Evolutionary conservation across 2,329 filamentous ascomycete genomes (phyloP).

Genomic region (Helminthosporium solani): DNA sequence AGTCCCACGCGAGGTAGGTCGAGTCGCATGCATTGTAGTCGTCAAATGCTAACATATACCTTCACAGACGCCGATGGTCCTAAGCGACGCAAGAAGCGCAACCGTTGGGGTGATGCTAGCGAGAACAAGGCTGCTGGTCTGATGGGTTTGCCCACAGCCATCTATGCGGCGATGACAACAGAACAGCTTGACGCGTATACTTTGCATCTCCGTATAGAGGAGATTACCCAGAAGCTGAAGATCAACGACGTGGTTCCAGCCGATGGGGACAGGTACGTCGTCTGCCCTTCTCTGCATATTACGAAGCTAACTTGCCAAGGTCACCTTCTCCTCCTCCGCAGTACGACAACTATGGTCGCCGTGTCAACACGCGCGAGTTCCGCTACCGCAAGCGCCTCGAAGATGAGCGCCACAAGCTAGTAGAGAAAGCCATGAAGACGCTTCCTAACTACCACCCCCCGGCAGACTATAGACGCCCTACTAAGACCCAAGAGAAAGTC

Average conservation of each 20-base stretch:
- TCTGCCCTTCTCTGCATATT: slow-evolving; percentile 4
- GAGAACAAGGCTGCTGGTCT: slow-evolving; percentile 98
- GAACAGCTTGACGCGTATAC: slow-evolving; percentile 98
- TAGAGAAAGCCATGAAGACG: slow-evolving; percentile 99
- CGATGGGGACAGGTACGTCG: slow-evolving; percentile 84
- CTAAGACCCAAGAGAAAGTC: slow-evolving; percentile 99
- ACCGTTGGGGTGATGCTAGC: slow-evolving; percentile 94
- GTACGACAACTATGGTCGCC: slow-evolving; percentile 98
- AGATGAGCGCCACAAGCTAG: slow-evolving; percentile 97
- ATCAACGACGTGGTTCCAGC: slow-evolving; percentile 98
- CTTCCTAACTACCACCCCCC: slow-evolving; percentile 99
- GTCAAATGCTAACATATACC: slow-evolving; percentile 13
- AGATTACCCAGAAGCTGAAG: slow-evolving; percentile 98
- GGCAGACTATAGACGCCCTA: slow-evolving; percentile 96
- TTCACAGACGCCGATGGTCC: slow-evolving; percentile 63
- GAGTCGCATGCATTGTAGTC: background rate
- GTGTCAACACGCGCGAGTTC: slow-evolving; percentile 98
- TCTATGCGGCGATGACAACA: slow-evolving; percentile 95
- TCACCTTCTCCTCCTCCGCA: slow-evolving; percentile 94
- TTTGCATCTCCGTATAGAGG: slow-evolving; percentile 93
- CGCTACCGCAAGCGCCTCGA: slow-evolving; percentile 97
- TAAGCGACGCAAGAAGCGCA: slow-evolving; percentile 94
- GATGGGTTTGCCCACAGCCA: slow-evolving; percentile 95
- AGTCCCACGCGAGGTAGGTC: slow-evolving; percentile 78
- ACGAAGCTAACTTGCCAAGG: slow-evolving; percentile 50